Percentiles rank a stretch among this genome's conserved stretches.
phyloP scores from a whole-genome alignment of 495 filamentous ascomycete genomes.

The Lophiostoma macrostomum region DNA sequence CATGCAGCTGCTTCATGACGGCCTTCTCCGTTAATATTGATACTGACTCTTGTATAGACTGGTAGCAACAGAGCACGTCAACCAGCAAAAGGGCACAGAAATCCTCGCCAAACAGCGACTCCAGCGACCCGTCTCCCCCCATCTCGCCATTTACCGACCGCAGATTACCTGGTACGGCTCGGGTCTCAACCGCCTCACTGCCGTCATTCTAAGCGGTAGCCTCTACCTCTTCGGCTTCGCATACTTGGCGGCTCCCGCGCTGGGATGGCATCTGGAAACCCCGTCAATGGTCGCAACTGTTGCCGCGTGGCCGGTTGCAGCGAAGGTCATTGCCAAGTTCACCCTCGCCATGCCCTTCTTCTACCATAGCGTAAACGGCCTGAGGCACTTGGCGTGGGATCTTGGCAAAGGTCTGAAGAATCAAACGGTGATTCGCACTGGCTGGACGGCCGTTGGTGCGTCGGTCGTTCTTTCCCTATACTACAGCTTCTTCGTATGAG shows the following conservation, averaged over 20 bases:
- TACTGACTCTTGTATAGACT: slow-evolving; percentile 49
- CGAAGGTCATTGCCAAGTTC: slow-evolving; percentile 72
- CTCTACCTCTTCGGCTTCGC: slow-evolving; percentile 81
- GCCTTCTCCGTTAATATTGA: too few species aligned
- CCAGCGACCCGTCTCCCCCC: slow-evolving; percentile 78
- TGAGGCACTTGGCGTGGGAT: slow-evolving; percentile 92
- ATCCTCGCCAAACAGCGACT: slow-evolving; percentile 85
- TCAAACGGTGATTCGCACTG: slow-evolving; percentile 66
- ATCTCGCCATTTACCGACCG: slow-evolving; percentile 83
- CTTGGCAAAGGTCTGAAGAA: slow-evolving; percentile 65
- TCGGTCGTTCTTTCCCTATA: slow-evolving; percentile 10
- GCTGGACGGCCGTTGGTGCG: slow-evolving; percentile 67
- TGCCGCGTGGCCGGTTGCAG: slow-evolving; percentile 64
- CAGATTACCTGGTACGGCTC: slow-evolving; percentile 83
- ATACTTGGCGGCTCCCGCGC: slow-evolving; percentile 76
- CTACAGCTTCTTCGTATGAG: slow-evolving; percentile 1
- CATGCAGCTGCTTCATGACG: too few species aligned
- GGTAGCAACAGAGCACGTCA: slow-evolving; percentile 58
- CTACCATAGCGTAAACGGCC: slow-evolving; percentile 80
- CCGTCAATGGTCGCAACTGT: slow-evolving; percentile 74
- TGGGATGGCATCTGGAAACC: slow-evolving; percentile 84
- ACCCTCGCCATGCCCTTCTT: slow-evolving; percentile 75
- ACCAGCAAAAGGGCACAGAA: slow-evolving; percentile 52
- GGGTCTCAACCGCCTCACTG: slow-evolving; percentile 76
- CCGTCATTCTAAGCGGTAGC: slow-evolving; percentile 62